These are phyloP conservation scores for Cladobotryum mycophilum DNA, from an alignment of 2,329 filamentous ascomycete genomes.

Conservation along the genomic window DNA sequence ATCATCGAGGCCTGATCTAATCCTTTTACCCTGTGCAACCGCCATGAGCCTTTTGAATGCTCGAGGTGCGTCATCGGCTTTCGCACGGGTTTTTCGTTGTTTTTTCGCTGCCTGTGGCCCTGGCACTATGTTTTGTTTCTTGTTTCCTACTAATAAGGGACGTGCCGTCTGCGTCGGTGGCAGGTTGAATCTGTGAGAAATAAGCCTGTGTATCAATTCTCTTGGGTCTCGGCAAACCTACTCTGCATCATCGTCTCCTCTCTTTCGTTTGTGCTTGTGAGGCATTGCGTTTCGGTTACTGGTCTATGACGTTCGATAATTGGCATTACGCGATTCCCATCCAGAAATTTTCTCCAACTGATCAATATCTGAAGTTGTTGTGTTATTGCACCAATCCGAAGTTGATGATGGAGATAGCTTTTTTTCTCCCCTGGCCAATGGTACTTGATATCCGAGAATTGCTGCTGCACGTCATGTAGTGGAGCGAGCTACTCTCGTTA, in stretches of 20 bases:
- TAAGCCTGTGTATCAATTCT: constrained; percentile 4
- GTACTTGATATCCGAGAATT: no score
- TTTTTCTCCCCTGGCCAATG: no score
- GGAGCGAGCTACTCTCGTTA: no score
- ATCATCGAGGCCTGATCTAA: constrained; percentile 63
- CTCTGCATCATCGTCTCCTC: constrained; percentile 47
- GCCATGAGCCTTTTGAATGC: constrained; percentile 85
- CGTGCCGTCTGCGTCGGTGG: constrained; percentile 43
- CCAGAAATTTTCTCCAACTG: no score
- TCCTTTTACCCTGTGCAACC: constrained; percentile 54
- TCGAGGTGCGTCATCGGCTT: constrained; percentile 74
- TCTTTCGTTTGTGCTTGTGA: constrained; percentile 46
- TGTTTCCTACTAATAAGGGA: constrained; percentile 38
- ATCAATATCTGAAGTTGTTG: no score
- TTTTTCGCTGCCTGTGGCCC: constrained; percentile 40
- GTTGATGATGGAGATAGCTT: no score
- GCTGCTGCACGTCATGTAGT: no score
- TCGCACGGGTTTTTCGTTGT: constrained; percentile 37
- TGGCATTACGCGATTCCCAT: no score
- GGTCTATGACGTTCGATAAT: no score
- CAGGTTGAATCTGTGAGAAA: constrained; percentile 39
- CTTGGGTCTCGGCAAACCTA: constrained; percentile 22
- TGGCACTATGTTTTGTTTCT: constrained; percentile 8
- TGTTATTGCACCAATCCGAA: no score
- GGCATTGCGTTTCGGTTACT: constrained; percentile 1